These are phyloP conservation scores for Ammopiptanthus mongolicus DNA, from an alignment of 306 rosid genomes.

Conservation along the genomic window DNA sequence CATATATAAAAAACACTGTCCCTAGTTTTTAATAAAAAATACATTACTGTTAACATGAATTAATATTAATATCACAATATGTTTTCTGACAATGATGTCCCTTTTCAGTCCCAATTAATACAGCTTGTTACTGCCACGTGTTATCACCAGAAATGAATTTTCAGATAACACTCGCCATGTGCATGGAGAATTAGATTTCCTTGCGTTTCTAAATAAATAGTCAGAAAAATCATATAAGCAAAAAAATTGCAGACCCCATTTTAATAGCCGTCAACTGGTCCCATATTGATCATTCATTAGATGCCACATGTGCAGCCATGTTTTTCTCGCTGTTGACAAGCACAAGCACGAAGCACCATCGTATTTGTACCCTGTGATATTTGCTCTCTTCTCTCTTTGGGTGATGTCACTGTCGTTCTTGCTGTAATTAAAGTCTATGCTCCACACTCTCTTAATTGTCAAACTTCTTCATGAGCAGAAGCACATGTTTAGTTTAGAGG, in stretches of 20 bases:
- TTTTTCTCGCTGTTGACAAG: not conserved
- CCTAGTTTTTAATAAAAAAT: no score
- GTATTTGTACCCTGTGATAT: slow-evolving; percentile 2
- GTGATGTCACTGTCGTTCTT: slow-evolving; percentile 29
- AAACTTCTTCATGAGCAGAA: not conserved
- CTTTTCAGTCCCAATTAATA: slow-evolving; percentile 10
- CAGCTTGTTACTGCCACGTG: slow-evolving; percentile 20
- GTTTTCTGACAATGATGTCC: not conserved
- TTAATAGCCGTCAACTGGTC: slow-evolving; percentile 8
- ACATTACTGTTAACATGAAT: no score
- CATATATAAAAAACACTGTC: no score
- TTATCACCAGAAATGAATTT: not conserved
- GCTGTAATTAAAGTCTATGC: slow-evolving; percentile 29
- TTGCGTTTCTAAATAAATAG: not conserved
- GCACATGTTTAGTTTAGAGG: not conserved
- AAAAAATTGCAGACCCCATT: not conserved
- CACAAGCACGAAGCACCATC: not conserved
- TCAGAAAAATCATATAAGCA: not conserved
- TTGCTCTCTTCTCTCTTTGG: slow-evolving; percentile 15
- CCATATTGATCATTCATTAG: not conserved
- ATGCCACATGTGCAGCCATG: slow-evolving; percentile 36
- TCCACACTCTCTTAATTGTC: slow-evolving; percentile 6
- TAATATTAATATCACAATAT: not conserved
- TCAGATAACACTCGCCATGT: slow-evolving; percentile 14
- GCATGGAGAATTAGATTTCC: slow-evolving; percentile 10